Conservation (phyloP, 225 moss, liverwort and hornwort genomes). For the Neckera pumila region DNA sequence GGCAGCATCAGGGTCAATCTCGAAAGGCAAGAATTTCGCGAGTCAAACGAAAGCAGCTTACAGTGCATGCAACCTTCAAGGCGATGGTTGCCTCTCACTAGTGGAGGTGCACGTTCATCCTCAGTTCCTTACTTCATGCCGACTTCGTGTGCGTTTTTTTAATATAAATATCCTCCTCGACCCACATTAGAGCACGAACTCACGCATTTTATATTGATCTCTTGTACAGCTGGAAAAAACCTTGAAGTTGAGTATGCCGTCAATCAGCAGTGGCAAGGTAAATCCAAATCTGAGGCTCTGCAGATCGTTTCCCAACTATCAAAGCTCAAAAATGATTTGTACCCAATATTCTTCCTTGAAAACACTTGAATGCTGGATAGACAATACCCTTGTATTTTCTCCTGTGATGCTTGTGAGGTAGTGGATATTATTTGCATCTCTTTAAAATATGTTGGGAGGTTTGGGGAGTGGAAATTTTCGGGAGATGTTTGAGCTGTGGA, state of each 20-base stretch:
- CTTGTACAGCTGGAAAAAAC: constrained; percentile 57
- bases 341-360: not conserved
- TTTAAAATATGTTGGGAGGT: not conserved
- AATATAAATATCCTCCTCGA: not conserved
- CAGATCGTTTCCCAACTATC: not conserved
- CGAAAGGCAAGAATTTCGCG: constrained; percentile 36
- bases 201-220: not conserved
- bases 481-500: not conserved
- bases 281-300: not conserved
- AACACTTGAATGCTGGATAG: not conserved
- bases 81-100: constrained; percentile 39
- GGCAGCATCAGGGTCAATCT: constrained; percentile 53
- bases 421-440: not conserved
- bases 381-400: not conserved
- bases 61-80: constrained; percentile 38
- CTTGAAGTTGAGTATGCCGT: constrained; percentile 57
- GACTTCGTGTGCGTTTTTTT: not conserved
- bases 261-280: constrained; percentile 61
- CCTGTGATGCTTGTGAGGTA: not conserved
- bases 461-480: not conserved
- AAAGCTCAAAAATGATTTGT: not conserved
- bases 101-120: constrained; percentile 23
- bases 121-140: not conserved
- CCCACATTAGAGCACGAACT: not conserved
- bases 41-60: constrained; percentile 45